phyloP scores from a whole-genome alignment of 768 basidiomycete species.

The Serendipita sp. region DNA sequence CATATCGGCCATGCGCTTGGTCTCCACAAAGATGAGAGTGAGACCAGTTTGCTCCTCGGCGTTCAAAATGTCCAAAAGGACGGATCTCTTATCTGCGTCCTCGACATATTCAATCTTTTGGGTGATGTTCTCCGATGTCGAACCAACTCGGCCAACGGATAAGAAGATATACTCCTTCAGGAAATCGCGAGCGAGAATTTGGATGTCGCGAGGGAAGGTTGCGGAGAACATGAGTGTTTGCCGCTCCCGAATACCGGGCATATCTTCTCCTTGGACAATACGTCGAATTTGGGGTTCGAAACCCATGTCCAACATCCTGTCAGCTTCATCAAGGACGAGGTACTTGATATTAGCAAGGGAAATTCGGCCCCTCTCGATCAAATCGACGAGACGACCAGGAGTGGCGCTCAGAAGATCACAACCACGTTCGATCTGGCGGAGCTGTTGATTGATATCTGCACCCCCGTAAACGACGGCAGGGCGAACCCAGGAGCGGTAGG shows the following conservation, averaged over 20 bases:
- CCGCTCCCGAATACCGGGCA: conserved; percentile 82
- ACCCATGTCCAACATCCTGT: conserved; percentile 99
- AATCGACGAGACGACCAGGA: conserved; percentile 92
- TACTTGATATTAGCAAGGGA: conserved; percentile 93
- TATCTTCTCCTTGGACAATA: conserved; percentile 96
- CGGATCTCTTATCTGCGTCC: conserved; percentile 90
- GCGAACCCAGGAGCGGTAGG: conserved; percentile 97
- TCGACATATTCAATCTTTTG: conserved; percentile 99
- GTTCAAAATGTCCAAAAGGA: conserved; percentile 82
- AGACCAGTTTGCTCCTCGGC: conserved; percentile 56
- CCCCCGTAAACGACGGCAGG: conserved; percentile 99
- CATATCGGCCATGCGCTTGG: conserved; percentile 98
- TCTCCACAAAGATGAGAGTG: conserved; percentile 96
- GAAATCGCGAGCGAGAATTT: conserved; percentile 90
- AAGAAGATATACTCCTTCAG: conserved; percentile 98
- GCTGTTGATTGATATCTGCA: conserved; percentile 91
- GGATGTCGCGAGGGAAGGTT: conserved; percentile 98
- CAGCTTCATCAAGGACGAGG: conserved; percentile 96
- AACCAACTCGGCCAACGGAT: conserved; percentile 94
- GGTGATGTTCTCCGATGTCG: conserved; percentile 98
- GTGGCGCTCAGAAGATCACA: conserved; percentile 96
- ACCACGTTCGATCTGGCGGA: conserved; percentile 86
- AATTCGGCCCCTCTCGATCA: conserved; percentile 96
- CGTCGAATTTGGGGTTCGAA: conserved; percentile 98
- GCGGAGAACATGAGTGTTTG: conserved; percentile 99